These are phyloP conservation scores for Telopea speciosissima DNA, from an alignment of 177 flowering plant genomes.

Conservation along the genomic window DNA sequence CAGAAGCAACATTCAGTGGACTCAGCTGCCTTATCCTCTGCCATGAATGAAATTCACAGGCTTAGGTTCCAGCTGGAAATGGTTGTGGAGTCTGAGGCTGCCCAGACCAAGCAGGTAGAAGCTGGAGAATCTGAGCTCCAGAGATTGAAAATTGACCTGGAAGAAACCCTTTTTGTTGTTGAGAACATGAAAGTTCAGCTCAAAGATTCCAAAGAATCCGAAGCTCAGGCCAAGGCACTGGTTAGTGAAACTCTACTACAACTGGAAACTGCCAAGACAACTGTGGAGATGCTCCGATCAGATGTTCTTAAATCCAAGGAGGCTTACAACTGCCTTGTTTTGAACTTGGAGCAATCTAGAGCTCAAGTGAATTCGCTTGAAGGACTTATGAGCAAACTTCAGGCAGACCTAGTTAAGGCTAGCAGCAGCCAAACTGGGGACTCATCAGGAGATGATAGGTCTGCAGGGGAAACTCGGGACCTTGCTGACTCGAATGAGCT, in stretches of 20 bases:
- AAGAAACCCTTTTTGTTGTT: conserved; percentile 44
- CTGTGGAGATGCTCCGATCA: conserved; percentile 38
- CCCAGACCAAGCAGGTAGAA: conserved; percentile 37
- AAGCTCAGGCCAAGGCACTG: conserved; percentile 44
- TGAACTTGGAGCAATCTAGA: conserved; percentile 56
- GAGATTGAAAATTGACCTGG: conserved; percentile 42
- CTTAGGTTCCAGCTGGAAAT: conserved; percentile 56
- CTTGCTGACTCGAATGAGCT: conserved; percentile 25
- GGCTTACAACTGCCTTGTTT: conserved; percentile 30
- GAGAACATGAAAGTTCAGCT: conserved; percentile 54
- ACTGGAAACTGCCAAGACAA: conserved; percentile 46
- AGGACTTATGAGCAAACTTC: conserved; percentile 44
- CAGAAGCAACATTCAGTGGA: conserved; percentile 53
- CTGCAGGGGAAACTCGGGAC: conserved; percentile 14
- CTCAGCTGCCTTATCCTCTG: conserved; percentile 51
- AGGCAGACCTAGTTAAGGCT: conserved; percentile 23
- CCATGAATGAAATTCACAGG: conserved; percentile 56
- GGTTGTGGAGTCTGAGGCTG: conserved; percentile 44
- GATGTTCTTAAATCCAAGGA: conserved; percentile 44
- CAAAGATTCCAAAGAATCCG: conserved; percentile 54
- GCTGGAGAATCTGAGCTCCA: conserved; percentile 40
- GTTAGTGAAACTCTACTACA: conserved; percentile 45
- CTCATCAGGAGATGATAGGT: conserved; percentile 10
- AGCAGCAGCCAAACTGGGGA: conserved; percentile 1
- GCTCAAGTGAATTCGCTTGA: conserved; percentile 39